A percentile compares a stretch with the other conserved stretches of the same genome.
Evolutionary conservation across 78 protist species (phyloP).

Genomic region (Dictyostelium discoideum): DNA sequence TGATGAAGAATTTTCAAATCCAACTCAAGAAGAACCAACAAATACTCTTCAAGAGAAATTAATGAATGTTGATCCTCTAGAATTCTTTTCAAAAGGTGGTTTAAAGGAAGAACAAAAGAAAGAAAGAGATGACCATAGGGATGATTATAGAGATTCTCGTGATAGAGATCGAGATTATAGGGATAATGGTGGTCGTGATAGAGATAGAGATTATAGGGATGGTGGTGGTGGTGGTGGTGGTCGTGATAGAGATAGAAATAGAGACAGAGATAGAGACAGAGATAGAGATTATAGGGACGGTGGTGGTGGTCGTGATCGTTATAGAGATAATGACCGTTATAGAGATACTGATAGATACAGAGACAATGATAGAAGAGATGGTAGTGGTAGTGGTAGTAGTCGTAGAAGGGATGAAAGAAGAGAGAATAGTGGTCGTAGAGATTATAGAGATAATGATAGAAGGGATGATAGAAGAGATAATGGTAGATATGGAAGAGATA

Average conservation of each 20-base stretch:
- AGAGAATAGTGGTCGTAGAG: background rate
- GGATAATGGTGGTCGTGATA: background rate
- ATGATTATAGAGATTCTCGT: background rate
- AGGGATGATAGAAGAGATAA: background rate
- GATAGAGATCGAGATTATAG: background rate
- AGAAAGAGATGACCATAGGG: slow-evolving; percentile 1
- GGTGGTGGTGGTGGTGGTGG: background rate
- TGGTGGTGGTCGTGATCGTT: background rate
- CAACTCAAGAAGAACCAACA: background rate
- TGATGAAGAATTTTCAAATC: background rate
- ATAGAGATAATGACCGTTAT: background rate
- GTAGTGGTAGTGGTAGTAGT: background rate
- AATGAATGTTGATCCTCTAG: slow-evolving; percentile 47
- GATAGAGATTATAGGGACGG: slow-evolving; percentile 37
- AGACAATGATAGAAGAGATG: background rate
- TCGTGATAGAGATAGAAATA: background rate
- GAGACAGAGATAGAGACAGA: background rate
- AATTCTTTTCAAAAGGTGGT: slow-evolving; percentile 29
- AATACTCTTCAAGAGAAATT: slow-evolving; percentile 35
- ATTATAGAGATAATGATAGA: background rate
- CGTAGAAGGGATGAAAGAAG: background rate
- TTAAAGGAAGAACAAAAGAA: background rate
- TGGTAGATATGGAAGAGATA: background rate
- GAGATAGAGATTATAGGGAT: background rate
- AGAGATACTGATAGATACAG: background rate